Evolutionary conservation across 257 asterid species (phyloP).

Genomic region (Paulownia fortunei): DNA sequence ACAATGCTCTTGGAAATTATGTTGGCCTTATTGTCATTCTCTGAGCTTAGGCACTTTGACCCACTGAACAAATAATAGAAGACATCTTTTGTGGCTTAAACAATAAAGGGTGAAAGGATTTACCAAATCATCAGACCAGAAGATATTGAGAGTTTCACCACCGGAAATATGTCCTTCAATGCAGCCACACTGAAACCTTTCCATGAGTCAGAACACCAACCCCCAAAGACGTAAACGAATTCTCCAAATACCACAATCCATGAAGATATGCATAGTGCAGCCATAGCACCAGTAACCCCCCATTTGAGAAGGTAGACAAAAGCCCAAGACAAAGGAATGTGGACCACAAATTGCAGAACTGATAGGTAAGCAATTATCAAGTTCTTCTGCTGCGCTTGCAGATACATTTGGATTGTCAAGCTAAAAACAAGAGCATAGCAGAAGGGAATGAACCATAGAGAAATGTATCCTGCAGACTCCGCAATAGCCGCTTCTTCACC

Average conservation of each 20-base stretch:
- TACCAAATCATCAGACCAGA: conserved; percentile 95
- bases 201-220: conserved; percentile 90
- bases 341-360: conserved; percentile 53
- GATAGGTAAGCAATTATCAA: conserved; percentile 73
- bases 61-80: background rate
- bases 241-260: conserved; percentile 73
- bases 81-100: background rate
- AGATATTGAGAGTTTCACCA: conserved; percentile 78
- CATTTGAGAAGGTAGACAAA: conserved; percentile 54
- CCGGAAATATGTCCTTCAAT: conserved; percentile 74
- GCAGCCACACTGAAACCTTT: conserved; percentile 72
- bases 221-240: conserved; percentile 74
- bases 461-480: conserved; percentile 65
- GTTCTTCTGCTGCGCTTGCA: conserved; percentile 95
- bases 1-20: background rate
- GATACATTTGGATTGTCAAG: conserved; percentile 87
- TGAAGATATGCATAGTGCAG: conserved; percentile 64
- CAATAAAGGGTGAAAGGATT: conserved; percentile 10
- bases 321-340: conserved; percentile 75
- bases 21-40: background rate
- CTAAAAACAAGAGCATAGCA: conserved; percentile 67
- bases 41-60: background rate
- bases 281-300: conserved; percentile 86
- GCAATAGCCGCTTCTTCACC: conserved; percentile 68
- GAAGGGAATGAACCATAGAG: conserved; percentile 84